Conservation (phyloP, 108 stramenopile genomes). For the Nitzschia inconspicua region DNA sequence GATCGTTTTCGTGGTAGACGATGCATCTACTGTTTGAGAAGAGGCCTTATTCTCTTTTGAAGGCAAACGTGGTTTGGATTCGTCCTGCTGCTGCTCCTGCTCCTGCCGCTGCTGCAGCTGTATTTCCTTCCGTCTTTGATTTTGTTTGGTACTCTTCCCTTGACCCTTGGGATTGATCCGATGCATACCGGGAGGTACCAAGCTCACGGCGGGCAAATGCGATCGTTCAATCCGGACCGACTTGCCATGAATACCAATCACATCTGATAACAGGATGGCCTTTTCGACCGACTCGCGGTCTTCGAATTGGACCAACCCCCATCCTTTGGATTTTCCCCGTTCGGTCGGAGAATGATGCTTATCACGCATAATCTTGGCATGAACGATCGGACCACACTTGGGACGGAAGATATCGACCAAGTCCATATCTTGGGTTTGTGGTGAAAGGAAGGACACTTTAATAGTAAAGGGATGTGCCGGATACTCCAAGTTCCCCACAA, state of each 20-base stretch:
- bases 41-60: no score
- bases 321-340: constrained; percentile 68
- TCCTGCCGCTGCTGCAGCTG: no score
- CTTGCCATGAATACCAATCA: constrained; percentile 64
- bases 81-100: no score
- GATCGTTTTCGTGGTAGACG: no score
- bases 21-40: no score
- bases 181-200: constrained; percentile 82
- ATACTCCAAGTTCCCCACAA: constrained; percentile 73
- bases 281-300: constrained; percentile 75
- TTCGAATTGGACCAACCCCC: constrained; percentile 86
- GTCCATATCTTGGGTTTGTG: constrained; percentile 81
- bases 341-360: constrained; percentile 66
- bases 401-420: constrained; percentile 69
- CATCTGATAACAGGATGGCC: constrained; percentile 60
- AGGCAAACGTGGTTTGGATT: no score
- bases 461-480: constrained; percentile 90
- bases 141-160: constrained; percentile 65
- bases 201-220: constrained; percentile 68
- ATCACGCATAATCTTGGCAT: constrained; percentile 80
- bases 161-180: constrained; percentile 74
- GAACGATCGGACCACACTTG: constrained; percentile 70
- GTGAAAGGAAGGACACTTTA: constrained; percentile 64
- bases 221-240: constrained; percentile 65
- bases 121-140: constrained; percentile 39